Evolutionary conservation across 805 yeast genomes (phyloP).

Genomic region (Myxozyma neglecta): DNA sequence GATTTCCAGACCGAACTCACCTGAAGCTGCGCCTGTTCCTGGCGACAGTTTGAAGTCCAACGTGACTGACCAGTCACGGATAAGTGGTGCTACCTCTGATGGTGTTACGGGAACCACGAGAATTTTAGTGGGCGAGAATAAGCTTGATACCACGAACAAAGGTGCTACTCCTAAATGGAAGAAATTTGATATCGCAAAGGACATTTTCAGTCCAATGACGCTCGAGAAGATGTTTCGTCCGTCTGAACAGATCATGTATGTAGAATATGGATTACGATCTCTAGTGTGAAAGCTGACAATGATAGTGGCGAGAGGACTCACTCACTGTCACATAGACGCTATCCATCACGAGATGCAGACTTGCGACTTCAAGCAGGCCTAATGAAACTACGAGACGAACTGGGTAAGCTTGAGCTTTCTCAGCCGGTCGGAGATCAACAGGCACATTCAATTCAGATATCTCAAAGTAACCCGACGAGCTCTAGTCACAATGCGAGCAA

Average conservation of each 20-base stretch:
- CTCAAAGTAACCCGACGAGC: background rate
- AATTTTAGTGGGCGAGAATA: slow-evolving; percentile 1
- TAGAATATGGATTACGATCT: background rate
- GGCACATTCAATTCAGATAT: background rate
- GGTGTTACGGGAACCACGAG: slow-evolving; percentile 25
- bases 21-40: background rate
- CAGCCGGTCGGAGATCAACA: background rate
- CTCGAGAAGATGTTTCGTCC: slow-evolving; percentile 29
- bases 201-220: slow-evolving; percentile 30
- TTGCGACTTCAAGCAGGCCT: slow-evolving; percentile 8
- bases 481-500: background rate
- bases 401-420: slow-evolving; percentile 26
- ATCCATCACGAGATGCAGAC: slow-evolving; percentile 4
- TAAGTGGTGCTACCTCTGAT: slow-evolving; percentile 1
- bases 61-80: background rate
- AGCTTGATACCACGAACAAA: background rate
- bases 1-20: slow-evolving; percentile 28
- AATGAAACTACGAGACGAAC: slow-evolving; percentile 10
- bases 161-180: slow-evolving; percentile 26
- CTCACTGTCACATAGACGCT: slow-evolving; percentile 1
- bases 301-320: background rate
- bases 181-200: slow-evolving; percentile 10
- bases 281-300: background rate
- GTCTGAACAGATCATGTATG: background rate
- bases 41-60: background rate